phyloP scores from a whole-genome alignment of 495 filamentous ascomycete species.

The Oidiodendron maius region DNA sequence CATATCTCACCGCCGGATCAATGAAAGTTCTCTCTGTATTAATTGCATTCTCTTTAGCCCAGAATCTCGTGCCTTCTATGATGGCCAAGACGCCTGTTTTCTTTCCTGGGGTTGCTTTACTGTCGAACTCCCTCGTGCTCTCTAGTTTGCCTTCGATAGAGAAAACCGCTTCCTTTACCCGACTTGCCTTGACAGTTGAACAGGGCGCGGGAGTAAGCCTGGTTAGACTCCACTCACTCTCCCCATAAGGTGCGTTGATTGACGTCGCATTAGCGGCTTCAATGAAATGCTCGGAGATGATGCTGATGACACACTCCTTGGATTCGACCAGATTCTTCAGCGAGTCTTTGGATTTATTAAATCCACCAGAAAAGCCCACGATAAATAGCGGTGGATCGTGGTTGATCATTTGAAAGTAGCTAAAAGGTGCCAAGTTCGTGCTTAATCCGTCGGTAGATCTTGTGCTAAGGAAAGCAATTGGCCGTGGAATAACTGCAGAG shows the following conservation, averaged over 20 bases:
- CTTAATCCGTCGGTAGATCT: conserved; percentile 34
- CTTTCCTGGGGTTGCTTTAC: conserved; percentile 57
- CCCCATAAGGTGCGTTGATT: conserved; percentile 73
- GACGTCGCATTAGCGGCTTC: conserved; percentile 81
- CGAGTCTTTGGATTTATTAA: conserved; percentile 62
- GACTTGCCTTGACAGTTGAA: conserved; percentile 57
- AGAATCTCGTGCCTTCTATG: conserved; percentile 82
- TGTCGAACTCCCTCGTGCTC: conserved; percentile 66
- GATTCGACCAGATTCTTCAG: conserved; percentile 65
- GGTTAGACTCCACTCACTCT: conserved; percentile 74
- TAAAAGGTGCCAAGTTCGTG: conserved; percentile 82
- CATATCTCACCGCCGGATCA: conserved; percentile 49
- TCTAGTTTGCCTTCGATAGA: conserved; percentile 75
- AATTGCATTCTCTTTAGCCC: conserved; percentile 84
- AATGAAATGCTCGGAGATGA: conserved; percentile 76
- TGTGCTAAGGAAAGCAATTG: conserved; percentile 54
- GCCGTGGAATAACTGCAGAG: conserved; percentile 77
- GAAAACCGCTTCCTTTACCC: conserved; percentile 79
- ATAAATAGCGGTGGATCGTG: conserved; percentile 88
- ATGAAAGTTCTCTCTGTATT: conserved; percentile 68
- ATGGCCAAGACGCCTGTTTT: conserved; percentile 68
- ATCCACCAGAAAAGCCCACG: conserved; percentile 60
- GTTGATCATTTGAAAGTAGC: conserved; percentile 75
- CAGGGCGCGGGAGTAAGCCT: conserved; percentile 71
- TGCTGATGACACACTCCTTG: conserved; percentile 77